Base-by-base conservation (phyloP, 2,329 filamentous ascomycete species). In the Claviceps sp. region DNA sequence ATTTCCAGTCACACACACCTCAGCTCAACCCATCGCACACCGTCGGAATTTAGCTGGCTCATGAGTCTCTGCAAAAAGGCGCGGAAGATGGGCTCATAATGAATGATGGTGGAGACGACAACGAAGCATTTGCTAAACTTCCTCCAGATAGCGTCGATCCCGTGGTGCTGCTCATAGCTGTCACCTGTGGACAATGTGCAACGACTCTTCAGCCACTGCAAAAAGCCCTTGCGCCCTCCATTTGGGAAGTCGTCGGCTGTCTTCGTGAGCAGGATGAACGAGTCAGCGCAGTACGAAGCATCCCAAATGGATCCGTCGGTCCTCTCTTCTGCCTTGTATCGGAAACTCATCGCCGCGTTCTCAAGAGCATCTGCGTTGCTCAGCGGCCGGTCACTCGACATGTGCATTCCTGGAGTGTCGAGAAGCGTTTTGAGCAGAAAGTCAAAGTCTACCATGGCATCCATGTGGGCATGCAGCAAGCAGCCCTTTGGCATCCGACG, bases 51-150 rank as follows among this genome's bases (percentile, higher is more conserved):
- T 22, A 96, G 73, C 47, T 84, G 76, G 48, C 71, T 71, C 66
- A 95, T 79, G 59, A 96, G 74, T 22, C 79, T 77, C 30, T 77
- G 80, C 55, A 96, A 70, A 61, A 88, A 94, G 18, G 74, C 72
- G 24, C 88, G 81, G 69, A 87, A 91, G 56, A 97, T 87, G 14
- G 90, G 90, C 67, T 96, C 91, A 67, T 96, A 95, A 67, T 85
- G 86, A 48, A 95, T 75, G 50, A 95, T 78, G 16, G 81, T 84
- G 42, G 79, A 79, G 45, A 91, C 75, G 4, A 91, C 78, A 2
- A 76, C 69, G 67, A 96, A 95, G 55, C 84, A 85, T 45, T 77
- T 79, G 48, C 70, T 72, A 67, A 96, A 95, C 62, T 93, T 90
- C 24, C 74, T 71, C 89, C 90, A 96, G 51, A 95, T 84, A 50